Evolutionary conservation across 305 asterid species (phyloP), one percentile per base, ranked within the genome.

Genomic region (Fraxinus floribunda): DNA sequence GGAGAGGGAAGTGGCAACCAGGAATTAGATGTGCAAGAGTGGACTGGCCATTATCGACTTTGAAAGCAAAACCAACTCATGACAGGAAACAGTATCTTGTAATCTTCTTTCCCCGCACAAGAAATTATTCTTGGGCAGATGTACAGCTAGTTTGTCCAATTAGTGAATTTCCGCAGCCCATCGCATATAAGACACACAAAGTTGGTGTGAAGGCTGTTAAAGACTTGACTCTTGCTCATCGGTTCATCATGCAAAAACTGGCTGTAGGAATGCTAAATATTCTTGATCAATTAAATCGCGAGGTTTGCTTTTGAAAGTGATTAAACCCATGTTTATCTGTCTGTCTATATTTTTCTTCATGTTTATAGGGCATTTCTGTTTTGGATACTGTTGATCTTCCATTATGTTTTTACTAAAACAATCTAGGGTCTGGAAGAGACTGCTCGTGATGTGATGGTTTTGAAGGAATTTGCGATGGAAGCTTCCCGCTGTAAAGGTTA

Each of bases 1-100:
- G 99, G 98, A 93, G 98, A 88, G 99, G 99, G 82, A 86, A 91
- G 85, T 97, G 99, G 99, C 98, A 97, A 86, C 92, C 98, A 66
- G 99, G 98, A 90, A 97, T 97, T 76, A 91, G 91, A 88, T 97
- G 99, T 79, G 94, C 96, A 16, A 90, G 96, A 90, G 92, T 91
- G 80, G 99, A 97, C 83, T 93, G 98, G 97, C 99, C 99, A 66
- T 87, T 97, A 82, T 83, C 95, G 78, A 93, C 98, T 87, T 80
- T 95, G 89, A 95, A 86, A 87, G 97, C 98, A 85, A 97, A 93
- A 90, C 99, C 99, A 79, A 93, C 98, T 52, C 98, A 93, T 85
- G 98, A 88, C 88, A 89, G 98, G 89, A 95, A 95, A 89, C 95
- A 92, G 83, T 93, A 97, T 90, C 89, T 95, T 79, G 97, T 97